Base-by-base conservation (phyloP, 805 yeast species). In the Barnettozyma botsteinii region DNA sequence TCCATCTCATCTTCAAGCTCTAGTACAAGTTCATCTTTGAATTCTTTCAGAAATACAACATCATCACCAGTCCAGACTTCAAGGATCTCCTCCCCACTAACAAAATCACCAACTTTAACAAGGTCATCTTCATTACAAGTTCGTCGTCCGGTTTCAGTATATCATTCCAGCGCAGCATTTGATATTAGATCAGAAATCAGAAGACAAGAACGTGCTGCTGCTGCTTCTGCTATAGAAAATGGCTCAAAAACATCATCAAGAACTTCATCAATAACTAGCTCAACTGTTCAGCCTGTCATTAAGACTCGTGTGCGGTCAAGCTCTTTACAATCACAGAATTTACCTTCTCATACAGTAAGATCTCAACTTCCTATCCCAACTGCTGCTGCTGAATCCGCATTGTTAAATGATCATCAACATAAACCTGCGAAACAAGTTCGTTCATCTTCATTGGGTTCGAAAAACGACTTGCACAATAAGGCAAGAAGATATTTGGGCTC, bases 181-280 rank as follows among this genome's bases (percentile, higher is more conserved):
- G 59, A 55, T 38, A 53, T 55, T 26, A 44, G 59, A 45, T 42
- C 56, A 5, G 51, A 55, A 22, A 8, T 53, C 38, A 45, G 52
- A 37, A 45, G 58, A 41, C 57, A 54, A 33, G 55, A 49, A 31
- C 41, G 33, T 31, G 42, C 48, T 1, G 47, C 45, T 21, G 22
- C 41, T n/a, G 23, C 26, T 5, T 9, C 15, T 25, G 24, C 31
- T 8, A 7, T 29, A 5, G 9, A 11, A 10, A 28, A 22, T 22
- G 23, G 15, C 21, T 9, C 45, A 7, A 19, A 25, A 21, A 36
- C 51, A 4, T 23, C 52, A n/a, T 35, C 42, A 9, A 35, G 33
- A 27, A 26, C 37, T 15, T 21, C 22, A n/a, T 26, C 32, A 17
- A 23, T 33, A 2, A 33, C 28, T 2, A 33, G 17, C 11, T 12